Evolutionary conservation across 495 filamentous ascomycete species (phyloP).

Genomic region (Penicillium pancosmium): DNA sequence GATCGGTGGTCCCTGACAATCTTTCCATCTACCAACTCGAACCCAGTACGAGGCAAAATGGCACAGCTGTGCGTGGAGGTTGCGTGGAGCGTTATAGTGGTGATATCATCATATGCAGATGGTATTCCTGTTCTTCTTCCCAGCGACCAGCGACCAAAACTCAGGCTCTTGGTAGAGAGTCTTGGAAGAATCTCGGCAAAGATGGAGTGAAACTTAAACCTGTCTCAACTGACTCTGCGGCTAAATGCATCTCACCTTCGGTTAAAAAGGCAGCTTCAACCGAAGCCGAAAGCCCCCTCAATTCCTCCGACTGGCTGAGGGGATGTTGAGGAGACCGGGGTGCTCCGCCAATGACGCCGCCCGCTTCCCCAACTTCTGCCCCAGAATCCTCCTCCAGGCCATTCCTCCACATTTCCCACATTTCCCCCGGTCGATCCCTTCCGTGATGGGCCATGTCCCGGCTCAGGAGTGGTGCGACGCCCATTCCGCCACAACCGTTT

Average conservation of each 20-base stretch:
- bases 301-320: slow-evolving; percentile 24
- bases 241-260: slow-evolving; percentile 6
- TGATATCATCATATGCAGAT: background rate
- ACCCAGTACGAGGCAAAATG: background rate
- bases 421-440: slow-evolving; percentile 22
- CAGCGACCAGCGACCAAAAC: background rate
- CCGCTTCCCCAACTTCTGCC: slow-evolving; percentile 16
- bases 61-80: too few species aligned
- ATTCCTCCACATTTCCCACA: slow-evolving; percentile 23
- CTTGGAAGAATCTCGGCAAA: background rate
- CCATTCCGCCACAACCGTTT: slow-evolving; percentile 5
- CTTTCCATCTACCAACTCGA: background rate
- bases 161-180: background rate
- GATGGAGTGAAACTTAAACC: slow-evolving; percentile 1
- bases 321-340: background rate
- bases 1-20: slow-evolving; percentile 14
- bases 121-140: background rate
- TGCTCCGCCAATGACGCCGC: slow-evolving; percentile 25
- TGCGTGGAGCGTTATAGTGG: too few species aligned
- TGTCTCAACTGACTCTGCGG: background rate
- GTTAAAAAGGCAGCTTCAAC: slow-evolving; percentile 2
- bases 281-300: background rate
- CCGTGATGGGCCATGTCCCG: slow-evolving; percentile 13
- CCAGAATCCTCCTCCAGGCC: slow-evolving; percentile 23
- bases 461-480: slow-evolving; percentile 14